A percentile compares a stretch with the other conserved stretches of the same genome.
phyloP scores from a whole-genome alignment of 345 rosid genomes.

The Crucihimalaya himalaica region DNA sequence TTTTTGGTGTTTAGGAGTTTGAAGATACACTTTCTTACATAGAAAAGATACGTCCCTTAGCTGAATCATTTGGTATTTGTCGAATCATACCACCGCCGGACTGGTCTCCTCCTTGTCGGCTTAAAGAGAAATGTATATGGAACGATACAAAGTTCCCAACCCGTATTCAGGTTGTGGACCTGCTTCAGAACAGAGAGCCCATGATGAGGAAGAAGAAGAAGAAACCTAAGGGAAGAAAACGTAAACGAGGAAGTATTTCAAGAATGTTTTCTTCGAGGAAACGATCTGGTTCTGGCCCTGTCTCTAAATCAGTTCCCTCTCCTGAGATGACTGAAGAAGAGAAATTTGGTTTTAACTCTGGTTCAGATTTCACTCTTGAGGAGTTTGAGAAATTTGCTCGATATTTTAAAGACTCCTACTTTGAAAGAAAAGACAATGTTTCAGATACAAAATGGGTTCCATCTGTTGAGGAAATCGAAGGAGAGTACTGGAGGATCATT shows the following conservation, averaged over 20 bases:
- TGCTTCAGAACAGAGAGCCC: conserved; percentile 85
- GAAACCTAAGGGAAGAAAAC: conserved; percentile 58
- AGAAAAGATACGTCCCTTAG: conserved; percentile 64
- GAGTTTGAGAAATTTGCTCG: conserved; percentile 65
- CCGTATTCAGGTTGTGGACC: conserved; percentile 67
- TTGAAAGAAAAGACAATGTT: conserved; percentile 39
- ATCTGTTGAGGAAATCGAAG: conserved; percentile 68
- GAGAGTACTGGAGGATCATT: conserved; percentile 89
- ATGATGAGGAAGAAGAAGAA: conserved; percentile 51
- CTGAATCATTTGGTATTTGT: conserved; percentile 80
- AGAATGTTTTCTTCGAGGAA: conserved; percentile 46
- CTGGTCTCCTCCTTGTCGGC: conserved; percentile 79
- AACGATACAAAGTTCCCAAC: conserved; percentile 68
- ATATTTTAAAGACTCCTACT: conserved; percentile 64
- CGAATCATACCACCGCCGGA: conserved; percentile 78
- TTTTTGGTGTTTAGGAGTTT: conserved; percentile 63
- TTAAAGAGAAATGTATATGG: conserved; percentile 62
- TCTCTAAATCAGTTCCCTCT: conserved; percentile 42
- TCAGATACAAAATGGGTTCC: conserved; percentile 47
- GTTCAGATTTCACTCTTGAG: conserved; percentile 71
- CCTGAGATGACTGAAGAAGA: conserved; percentile 52
- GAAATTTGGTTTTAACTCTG: conserved; percentile 77
- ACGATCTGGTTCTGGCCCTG: conserved; percentile 32
- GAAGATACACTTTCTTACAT: conserved; percentile 77
- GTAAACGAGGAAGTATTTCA: conserved; percentile 58